phyloP scores from a whole-genome alignment of 495 filamentous ascomycete species.

The Beverwykella pulmonaria region DNA sequence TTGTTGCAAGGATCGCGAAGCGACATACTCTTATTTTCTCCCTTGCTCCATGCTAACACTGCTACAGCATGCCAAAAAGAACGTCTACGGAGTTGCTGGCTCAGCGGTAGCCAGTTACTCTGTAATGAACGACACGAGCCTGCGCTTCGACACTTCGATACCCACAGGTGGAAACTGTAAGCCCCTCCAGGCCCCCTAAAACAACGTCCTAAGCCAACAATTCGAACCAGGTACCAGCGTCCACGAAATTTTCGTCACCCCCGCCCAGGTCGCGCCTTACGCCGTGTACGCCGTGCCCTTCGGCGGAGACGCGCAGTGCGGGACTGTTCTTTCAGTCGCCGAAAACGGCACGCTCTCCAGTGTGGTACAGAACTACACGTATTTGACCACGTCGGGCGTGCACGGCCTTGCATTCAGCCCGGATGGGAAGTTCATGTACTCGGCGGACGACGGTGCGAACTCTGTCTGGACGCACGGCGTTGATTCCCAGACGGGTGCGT shows the following conservation, averaged over 20 bases:
- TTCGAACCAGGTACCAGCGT: not conserved
- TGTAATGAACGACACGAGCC: not conserved
- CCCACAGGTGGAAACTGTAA: not conserved
- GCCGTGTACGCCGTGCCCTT: not conserved
- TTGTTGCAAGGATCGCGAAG: too few relatives aligned
- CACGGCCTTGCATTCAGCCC: not conserved
- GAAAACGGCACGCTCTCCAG: not conserved
- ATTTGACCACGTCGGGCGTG: not conserved
- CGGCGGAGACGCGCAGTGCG: not conserved
- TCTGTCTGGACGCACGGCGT: conserved; percentile 1
- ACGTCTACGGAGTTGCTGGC: not conserved
- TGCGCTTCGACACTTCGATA: not conserved
- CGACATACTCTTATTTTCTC: too few relatives aligned
- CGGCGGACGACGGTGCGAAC: conserved; percentile 9
- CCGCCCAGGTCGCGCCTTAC: not conserved
- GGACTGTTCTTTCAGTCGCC: not conserved
- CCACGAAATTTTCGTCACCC: not conserved
- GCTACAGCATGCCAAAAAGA: not conserved
- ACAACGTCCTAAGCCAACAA: not conserved
- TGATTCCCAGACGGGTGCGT: not conserved
- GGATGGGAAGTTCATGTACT: conserved; percentile 1
- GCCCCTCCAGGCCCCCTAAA: not conserved
- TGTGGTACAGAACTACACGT: not conserved
- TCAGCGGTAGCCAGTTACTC: not conserved
- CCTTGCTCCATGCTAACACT: too few relatives aligned